Percentiles rank a stretch among this genome's conserved stretches.
Conservation (phyloP, 2,329 filamentous ascomycete genomes). For the Fusarium sp. region DNA sequence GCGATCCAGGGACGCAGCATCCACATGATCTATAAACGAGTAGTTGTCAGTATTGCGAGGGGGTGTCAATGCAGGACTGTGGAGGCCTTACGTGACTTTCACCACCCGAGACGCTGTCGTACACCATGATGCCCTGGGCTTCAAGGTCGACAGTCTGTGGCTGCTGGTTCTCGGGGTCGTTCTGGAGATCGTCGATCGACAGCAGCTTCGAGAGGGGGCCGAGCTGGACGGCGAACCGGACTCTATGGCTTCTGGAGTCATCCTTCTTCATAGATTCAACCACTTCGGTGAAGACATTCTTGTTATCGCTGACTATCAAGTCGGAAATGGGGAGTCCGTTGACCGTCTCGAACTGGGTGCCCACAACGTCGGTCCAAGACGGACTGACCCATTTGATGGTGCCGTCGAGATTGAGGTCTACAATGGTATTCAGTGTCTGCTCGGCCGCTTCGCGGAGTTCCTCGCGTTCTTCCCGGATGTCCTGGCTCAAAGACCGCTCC, state of each 20-base stretch:
- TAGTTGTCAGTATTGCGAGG: conserved; percentile 46
- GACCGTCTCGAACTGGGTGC: conserved; percentile 80
- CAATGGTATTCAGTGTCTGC: conserved; percentile 95
- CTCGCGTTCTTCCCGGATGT: conserved; percentile 93
- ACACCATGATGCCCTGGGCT: conserved; percentile 98
- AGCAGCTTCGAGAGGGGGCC: conserved; percentile 79
- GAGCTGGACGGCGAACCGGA: conserved; percentile 83
- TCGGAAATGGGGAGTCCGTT: conserved; percentile 85
- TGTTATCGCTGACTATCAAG: conserved; percentile 83
- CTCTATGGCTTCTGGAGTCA: conserved; percentile 91
- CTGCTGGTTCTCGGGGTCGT: conserved; percentile 56
- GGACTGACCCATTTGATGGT: conserved; percentile 96
- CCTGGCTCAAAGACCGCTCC: conserved; percentile 82
- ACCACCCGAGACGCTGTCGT: conserved; percentile 87
- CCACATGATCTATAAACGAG: conserved; percentile 88
- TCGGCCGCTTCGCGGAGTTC: conserved; percentile 96
- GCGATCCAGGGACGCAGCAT: conserved; percentile 95
- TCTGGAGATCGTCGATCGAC: conserved; percentile 59
- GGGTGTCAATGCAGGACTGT: background rate
- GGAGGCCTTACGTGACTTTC: conserved; percentile 87
- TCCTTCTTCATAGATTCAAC: conserved; percentile 93
- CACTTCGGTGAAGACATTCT: conserved; percentile 84
- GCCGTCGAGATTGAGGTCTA: conserved; percentile 92
- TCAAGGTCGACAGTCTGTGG: conserved; percentile 81
- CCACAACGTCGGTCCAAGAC: conserved; percentile 95